phyloP scores from a whole-genome alignment of 2,329 filamentous ascomycete genomes.

The Chaetomium globosum region DNA sequence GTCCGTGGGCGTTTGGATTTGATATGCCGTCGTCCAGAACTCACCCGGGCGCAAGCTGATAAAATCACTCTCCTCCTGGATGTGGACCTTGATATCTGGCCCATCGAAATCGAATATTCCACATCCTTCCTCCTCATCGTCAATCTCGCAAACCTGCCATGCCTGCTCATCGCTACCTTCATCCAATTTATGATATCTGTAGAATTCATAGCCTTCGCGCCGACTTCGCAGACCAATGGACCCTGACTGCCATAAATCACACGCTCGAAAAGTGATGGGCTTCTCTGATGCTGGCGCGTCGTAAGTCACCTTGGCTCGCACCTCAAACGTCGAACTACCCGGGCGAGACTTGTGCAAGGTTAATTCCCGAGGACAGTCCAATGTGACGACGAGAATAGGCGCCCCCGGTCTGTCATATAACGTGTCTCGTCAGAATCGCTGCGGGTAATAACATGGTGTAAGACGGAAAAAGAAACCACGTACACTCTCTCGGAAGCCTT shows the following conservation, averaged over 20 bases:
- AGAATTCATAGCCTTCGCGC: slow-evolving; percentile 5
- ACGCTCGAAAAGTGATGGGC: slow-evolving; percentile 1
- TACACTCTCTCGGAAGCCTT: slow-evolving; percentile 2
- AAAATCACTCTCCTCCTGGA: background rate
- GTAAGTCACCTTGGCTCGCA: background rate
- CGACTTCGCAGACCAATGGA: background rate
- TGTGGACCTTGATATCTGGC: background rate
- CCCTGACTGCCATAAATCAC: background rate
- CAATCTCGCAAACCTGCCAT: background rate
- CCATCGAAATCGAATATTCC: background rate
- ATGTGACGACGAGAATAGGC: background rate
- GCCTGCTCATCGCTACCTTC: background rate
- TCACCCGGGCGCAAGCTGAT: slow-evolving; percentile 3
- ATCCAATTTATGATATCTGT: background rate
- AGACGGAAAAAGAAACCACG: background rate
- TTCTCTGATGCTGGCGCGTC: background rate
- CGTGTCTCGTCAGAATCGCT: background rate
- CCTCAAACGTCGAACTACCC: background rate
- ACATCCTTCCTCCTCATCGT: background rate
- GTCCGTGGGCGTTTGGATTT: background rate
- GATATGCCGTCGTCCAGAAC: background rate
- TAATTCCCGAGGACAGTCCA: background rate
- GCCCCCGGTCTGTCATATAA: background rate
- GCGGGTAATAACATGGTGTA: background rate
- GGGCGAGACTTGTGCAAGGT: background rate